Conservation (phyloP, 2,329 filamentous ascomycete species). For the Ampelomyces quisqualis region DNA sequence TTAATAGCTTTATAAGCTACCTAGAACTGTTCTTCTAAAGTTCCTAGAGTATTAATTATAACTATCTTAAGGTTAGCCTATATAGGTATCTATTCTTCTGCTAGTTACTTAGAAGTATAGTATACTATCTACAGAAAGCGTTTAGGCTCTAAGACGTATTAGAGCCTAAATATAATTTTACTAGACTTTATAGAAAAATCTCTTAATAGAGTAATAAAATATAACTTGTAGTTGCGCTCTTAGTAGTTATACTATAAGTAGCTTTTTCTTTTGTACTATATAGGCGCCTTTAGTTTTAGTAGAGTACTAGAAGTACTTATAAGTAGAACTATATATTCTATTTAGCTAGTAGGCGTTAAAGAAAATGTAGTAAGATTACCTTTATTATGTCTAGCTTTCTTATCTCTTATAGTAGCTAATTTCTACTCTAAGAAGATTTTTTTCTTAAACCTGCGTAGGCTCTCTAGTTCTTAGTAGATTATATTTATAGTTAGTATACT, state of each 20-base stretch:
- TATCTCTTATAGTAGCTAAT: no score
- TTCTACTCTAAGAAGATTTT: no score
- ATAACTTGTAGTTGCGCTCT: neutral
- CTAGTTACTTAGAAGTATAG: neutral
- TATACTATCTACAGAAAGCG: neutral
- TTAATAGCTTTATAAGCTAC: no score
- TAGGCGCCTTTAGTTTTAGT: neutral
- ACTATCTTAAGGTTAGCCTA: no score
- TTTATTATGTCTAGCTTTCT: no score
- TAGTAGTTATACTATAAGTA: neutral
- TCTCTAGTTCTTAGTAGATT: no score
- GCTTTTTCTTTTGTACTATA: neutral
- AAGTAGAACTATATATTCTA: neutral
- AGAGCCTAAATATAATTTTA: neutral
- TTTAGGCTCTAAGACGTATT: neutral
- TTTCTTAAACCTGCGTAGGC: no score
- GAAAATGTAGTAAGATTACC: no score
- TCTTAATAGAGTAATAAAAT: neutral
- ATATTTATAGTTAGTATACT: no score
- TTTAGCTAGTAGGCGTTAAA: no score
- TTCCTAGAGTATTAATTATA: no score
- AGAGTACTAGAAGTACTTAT: neutral
- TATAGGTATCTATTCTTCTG: neutral
- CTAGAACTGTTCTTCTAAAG: no score
- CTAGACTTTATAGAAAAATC: neutral